Evolutionary conservation across 257 asterid genomes (phyloP).

Genomic region (Oldenlandia corymbosa): DNA sequence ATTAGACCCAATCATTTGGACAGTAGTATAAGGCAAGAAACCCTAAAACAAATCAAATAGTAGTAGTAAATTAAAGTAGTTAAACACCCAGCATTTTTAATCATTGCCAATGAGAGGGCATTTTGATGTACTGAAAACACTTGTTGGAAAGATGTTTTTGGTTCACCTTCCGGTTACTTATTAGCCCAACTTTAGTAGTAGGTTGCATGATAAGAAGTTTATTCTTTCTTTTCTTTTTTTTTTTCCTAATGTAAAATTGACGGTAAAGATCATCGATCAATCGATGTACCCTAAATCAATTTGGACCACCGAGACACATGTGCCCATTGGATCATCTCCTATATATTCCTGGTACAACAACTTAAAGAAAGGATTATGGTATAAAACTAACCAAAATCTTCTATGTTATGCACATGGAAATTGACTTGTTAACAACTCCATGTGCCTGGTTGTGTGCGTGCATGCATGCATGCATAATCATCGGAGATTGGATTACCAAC

Average conservation of each 20-base stretch:
- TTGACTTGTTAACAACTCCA: constrained; percentile 12
- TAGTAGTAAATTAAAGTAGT: background rate
- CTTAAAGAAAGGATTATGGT: too few species aligned
- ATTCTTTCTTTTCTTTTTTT: too few species aligned
- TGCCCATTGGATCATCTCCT: background rate
- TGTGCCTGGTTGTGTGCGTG: too few species aligned
- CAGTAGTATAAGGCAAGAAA: constrained; percentile 7
- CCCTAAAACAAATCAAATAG: background rate
- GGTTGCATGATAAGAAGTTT: background rate
- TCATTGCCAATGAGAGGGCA: background rate
- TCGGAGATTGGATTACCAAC: constrained; percentile 25
- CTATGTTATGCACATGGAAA: constrained; percentile 13
- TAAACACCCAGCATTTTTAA: background rate
- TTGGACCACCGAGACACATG: too few species aligned
- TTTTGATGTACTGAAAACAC: background rate
- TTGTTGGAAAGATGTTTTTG: background rate
- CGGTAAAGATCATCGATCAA: too few species aligned
- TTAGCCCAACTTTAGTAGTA: background rate
- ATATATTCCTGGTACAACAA: too few species aligned
- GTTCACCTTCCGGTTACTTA: background rate
- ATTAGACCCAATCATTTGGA: background rate
- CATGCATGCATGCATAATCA: background rate
- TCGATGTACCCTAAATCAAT: background rate
- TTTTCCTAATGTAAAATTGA: too few species aligned
- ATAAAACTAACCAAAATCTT: too few species aligned